Evolutionary conservation across 2,329 filamentous ascomycete species (phyloP), one percentile per base, ranked within the genome.

Genomic region (Calycina herbarum): DNA sequence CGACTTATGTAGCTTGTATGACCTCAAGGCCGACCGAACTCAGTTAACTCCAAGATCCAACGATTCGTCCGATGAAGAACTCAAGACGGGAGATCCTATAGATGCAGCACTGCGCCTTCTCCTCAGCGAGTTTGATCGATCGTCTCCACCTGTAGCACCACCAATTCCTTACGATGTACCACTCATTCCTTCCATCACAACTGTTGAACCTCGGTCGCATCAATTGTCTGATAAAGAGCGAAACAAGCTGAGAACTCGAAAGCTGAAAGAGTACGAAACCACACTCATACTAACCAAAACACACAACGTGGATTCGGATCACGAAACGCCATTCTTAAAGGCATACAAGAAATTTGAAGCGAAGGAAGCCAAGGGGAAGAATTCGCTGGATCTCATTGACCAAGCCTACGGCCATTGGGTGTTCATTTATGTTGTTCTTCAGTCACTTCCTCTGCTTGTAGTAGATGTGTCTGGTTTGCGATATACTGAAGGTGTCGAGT

Each of bases 111-210:
- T 98, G 57, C 88, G 94, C 63, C 89, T 88, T 68, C 85, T 97
- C 13, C 83, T 97, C 69, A 89, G 86, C 70, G 94, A 98, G 78
- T 97, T 93, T 74, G 95, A 99, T 76, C 87, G 90, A 66, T 94
- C 91, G 8, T 92, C 89, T 15, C 93, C 94, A 0, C 95, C 95
- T 0, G 93, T 98, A 0, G 86, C 94, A 66, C 95, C 95, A 0
- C 93, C 94, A 0, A 88, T 98, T 64, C 94, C 95, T 0, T 98
- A 94, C 74, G 94, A 98, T 75, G 82, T 92, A 4, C 94, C 95
- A 2, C 85, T 89, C 69, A 78, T 96, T 29, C 94, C 94, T 0
- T 85, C 84, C 0, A 84, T 96, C 72, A 82, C 84, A 38, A 81
- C 86, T 1, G 83, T 93, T 20, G 83, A 89, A 64, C 83, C 86